Conservation (phyloP, 148 eudicot species). For the Fagopyrum tataricum region DNA sequence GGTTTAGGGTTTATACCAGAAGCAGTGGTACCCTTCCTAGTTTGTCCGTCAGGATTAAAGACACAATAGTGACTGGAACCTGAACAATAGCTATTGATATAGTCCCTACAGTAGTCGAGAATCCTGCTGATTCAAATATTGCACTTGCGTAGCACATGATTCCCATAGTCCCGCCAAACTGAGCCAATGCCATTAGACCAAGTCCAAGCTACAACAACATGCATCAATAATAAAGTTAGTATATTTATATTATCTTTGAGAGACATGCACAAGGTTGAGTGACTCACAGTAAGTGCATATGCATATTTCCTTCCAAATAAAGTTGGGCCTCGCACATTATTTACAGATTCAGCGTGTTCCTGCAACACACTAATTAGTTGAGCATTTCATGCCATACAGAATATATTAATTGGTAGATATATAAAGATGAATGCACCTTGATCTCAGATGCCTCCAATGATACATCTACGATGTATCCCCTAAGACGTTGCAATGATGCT, state of each 20-base stretch:
- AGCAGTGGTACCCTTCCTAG: constrained; percentile 42
- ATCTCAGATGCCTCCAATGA: constrained; percentile 56
- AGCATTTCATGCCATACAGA: neutral
- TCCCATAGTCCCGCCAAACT: constrained; percentile 42
- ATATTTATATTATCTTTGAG: too few relatives aligned
- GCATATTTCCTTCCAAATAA: constrained; percentile 28
- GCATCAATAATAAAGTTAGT: too few relatives aligned
- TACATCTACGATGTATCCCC: constrained; percentile 47
- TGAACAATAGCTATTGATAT: constrained; percentile 46
- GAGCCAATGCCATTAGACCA: constrained; percentile 42
- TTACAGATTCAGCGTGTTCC: constrained; percentile 24
- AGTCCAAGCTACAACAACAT: constrained; percentile 32
- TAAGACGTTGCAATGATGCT: constrained; percentile 39
- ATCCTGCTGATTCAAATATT: constrained; percentile 56
- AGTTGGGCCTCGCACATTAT: constrained; percentile 16
- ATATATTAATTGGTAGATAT: neutral
- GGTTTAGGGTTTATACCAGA: constrained; percentile 21
- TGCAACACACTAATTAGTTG: constrained; percentile 4
- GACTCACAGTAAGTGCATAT: constrained; percentile 33
- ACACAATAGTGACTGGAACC: constrained; percentile 27
- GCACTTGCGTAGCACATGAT: constrained; percentile 40
- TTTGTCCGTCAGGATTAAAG: constrained; percentile 37
- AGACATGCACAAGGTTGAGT: too few relatives aligned
- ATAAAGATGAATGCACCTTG: constrained; percentile 32
- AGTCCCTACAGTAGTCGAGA: constrained; percentile 41